Conservation (phyloP, 2,329 filamentous ascomycete species). For the Penicillium psychrosexuale region DNA sequence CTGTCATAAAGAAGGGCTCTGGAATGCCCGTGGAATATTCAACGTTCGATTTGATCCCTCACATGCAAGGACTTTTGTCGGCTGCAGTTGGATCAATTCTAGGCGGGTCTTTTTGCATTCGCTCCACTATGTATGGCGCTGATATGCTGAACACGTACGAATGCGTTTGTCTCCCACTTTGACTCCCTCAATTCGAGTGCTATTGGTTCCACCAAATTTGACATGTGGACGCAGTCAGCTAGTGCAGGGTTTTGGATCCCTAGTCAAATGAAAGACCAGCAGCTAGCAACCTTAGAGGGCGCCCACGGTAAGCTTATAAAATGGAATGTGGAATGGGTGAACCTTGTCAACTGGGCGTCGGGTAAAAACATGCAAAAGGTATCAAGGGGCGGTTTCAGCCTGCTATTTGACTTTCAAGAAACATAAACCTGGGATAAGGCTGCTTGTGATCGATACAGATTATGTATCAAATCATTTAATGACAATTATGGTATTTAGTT, state of each 20-base stretch:
- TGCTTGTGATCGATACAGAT: neutral
- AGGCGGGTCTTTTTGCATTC: neutral
- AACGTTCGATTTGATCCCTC: conserved; percentile 1
- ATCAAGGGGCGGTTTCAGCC: neutral
- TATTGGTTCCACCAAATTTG: neutral
- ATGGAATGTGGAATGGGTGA: neutral
- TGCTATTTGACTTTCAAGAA: neutral
- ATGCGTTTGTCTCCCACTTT: neutral
- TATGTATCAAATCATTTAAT: neutral
- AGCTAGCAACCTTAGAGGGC: neutral
- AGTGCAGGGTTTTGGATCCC: neutral
- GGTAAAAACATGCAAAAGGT: neutral
- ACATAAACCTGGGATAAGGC: neutral
- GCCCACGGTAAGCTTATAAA: conserved; percentile 1
- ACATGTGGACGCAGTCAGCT: neutral
- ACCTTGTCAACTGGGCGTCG: neutral
- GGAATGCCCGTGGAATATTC: conserved; percentile 22
- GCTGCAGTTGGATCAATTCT: neutral
- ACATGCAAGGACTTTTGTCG: neutral
- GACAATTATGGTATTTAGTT: neutral
- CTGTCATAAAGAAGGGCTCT: conserved; percentile 17
- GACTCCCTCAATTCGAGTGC: neutral
- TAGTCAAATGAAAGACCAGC: neutral
- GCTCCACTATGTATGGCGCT: neutral
- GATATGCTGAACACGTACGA: neutral